Percentiles rank a stretch among this genome's conserved stretches.
phyloP scores from a whole-genome alignment of 805 yeast genomes.

The Candida railenensis region DNA sequence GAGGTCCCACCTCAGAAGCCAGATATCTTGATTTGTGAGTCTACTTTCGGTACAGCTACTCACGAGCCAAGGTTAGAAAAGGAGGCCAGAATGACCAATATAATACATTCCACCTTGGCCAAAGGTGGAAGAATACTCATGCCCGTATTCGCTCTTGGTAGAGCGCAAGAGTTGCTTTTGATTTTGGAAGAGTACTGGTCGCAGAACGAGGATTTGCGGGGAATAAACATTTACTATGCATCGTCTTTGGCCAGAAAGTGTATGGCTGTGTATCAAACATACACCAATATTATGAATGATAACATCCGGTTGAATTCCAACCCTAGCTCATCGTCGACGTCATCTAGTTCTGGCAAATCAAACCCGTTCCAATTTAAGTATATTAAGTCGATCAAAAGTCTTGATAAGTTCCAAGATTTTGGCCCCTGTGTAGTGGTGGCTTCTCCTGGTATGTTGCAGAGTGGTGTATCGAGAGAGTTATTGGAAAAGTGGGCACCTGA shows the following conservation, averaged over 20 bases:
- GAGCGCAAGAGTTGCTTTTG: constrained; percentile 90
- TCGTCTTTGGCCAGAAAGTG: constrained; percentile 92
- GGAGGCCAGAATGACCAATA: constrained; percentile 75
- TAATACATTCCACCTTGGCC: constrained; percentile 77
- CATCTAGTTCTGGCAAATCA: constrained; percentile 21
- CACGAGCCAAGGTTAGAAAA: constrained; percentile 88
- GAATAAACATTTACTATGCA: constrained; percentile 84
- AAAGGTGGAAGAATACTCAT: constrained; percentile 90
- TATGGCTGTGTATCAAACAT: constrained; percentile 96
- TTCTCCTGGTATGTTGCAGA: constrained; percentile 97
- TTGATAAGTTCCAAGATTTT: constrained; percentile 85
- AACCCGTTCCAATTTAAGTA: constrained; percentile 91
- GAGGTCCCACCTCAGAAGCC: constrained; percentile 89
- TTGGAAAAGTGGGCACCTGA: constrained; percentile 98
- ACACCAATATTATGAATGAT: constrained; percentile 97
- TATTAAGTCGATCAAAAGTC: constrained; percentile 72
- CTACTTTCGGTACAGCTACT: constrained; percentile 97
- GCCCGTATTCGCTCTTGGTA: constrained; percentile 95
- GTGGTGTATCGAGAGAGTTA: constrained; percentile 88
- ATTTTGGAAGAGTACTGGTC: constrained; percentile 96
- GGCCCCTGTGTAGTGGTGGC: constrained; percentile 97
- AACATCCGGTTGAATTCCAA: constrained; percentile 64
- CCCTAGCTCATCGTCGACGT: constrained; percentile 29
- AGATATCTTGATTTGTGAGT: constrained; percentile 87
- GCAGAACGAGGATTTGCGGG: constrained; percentile 75